A percentile compares a stretch with the other conserved stretches of the same genome.
These are phyloP conservation scores for Gelatoporia subvermispora DNA, from an alignment of 768 basidiomycete genomes.

Conservation along the genomic window DNA sequence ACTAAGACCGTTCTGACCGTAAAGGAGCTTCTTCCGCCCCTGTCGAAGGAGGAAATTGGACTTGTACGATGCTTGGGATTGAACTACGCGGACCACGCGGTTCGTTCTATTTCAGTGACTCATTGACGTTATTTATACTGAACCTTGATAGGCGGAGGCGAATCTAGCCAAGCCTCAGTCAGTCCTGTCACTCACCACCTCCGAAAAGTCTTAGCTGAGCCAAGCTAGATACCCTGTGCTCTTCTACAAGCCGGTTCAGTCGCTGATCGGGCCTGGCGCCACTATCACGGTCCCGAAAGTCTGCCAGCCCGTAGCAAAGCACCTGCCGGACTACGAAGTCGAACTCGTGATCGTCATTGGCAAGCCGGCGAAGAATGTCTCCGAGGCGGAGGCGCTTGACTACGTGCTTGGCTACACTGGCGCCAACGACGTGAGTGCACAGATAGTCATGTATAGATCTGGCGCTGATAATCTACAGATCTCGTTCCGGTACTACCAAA, in stretches of 20 bases:
- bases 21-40: conserved; percentile 62
- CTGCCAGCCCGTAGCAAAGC: conserved; percentile 65
- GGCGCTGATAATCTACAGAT: conserved; percentile 38
- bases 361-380: conserved; percentile 73
- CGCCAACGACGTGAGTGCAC: conserved; percentile 61
- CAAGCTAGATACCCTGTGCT: conserved; percentile 56
- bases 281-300: conserved; percentile 60
- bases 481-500: conserved; percentile 80
- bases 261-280: conserved; percentile 67
- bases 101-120: conserved; percentile 25
- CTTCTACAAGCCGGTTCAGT: conserved; percentile 73
- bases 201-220: background rate
- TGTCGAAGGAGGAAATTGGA: conserved; percentile 59
- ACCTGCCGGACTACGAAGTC: conserved; percentile 79
- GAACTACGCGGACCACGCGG: conserved; percentile 85
- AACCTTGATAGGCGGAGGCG: conserved; percentile 49
- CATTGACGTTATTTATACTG: background rate
- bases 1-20: conserved; percentile 64
- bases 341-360: conserved; percentile 82
- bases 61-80: conserved; percentile 74
- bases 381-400: conserved; percentile 75
- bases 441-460: background rate
- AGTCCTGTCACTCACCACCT: conserved; percentile 15
- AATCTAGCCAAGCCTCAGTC: conserved; percentile 62
- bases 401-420: conserved; percentile 83